Conservation (phyloP, 2,329 filamentous ascomycete genomes). For the Graphiopsis chlorocephala region DNA sequence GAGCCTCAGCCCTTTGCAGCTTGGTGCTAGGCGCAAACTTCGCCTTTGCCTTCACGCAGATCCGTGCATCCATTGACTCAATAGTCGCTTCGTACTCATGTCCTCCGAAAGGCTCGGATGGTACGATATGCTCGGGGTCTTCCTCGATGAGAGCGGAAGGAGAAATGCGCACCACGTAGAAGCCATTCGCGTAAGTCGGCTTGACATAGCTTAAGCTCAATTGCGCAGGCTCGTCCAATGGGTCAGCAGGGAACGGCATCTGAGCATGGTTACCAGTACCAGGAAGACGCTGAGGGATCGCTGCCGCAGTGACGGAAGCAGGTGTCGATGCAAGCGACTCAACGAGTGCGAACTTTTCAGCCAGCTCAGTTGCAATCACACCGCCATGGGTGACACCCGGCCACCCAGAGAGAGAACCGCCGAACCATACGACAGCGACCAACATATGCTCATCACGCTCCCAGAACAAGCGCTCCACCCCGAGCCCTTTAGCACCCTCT, state of each 20-base stretch:
- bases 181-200: conserved; percentile 58
- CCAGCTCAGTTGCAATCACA: conserved; percentile 63
- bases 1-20: conserved; percentile 23
- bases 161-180: conserved; percentile 60
- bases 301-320: conserved; percentile 23
- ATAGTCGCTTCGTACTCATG: conserved; percentile 53
- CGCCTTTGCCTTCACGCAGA: conserved; percentile 55
- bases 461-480: conserved; percentile 62
- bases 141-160: conserved; percentile 30
- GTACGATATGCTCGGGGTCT: conserved; percentile 25
- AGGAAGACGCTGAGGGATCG: conserved; percentile 31
- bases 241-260: conserved; percentile 21
- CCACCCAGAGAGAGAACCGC: conserved; percentile 65
- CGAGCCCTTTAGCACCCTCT: conserved; percentile 41
- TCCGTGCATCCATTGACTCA: conserved; percentile 54
- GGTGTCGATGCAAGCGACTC: conserved; percentile 49
- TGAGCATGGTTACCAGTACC: conserved; percentile 33
- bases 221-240: conserved; percentile 35
- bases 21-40: conserved; percentile 27
- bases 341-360: conserved; percentile 68
- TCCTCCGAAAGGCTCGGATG: conserved; percentile 36
- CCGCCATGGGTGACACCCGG: conserved; percentile 71
- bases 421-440: conserved; percentile 66
- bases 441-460: conserved; percentile 57
- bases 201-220: conserved; percentile 59